These are phyloP conservation scores for Clathrus columnatus DNA, from an alignment of 768 basidiomycete species.

Conservation along the genomic window DNA sequence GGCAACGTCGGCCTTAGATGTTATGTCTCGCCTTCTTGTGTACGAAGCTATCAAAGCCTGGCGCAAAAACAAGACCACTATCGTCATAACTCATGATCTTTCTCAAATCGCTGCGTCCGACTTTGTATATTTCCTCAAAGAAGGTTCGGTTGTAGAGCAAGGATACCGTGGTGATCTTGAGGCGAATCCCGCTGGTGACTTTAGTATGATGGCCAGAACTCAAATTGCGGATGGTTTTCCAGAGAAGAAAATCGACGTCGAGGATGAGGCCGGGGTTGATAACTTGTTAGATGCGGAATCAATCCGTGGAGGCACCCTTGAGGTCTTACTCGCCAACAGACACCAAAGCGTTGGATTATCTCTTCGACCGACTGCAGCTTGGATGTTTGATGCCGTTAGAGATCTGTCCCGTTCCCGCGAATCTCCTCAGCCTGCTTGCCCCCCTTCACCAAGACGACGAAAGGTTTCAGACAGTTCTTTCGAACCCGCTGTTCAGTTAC, in stretches of 20 bases:
- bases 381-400: constrained; percentile 77
- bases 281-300: not conserved
- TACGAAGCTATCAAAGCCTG: constrained; percentile 56
- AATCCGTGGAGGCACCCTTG: constrained; percentile 15
- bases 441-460: constrained; percentile 12
- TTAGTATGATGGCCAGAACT: constrained; percentile 54
- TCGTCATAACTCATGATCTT: constrained; percentile 94
- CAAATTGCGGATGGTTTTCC: constrained; percentile 48
- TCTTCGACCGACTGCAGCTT: constrained; percentile 59
- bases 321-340: constrained; percentile 20
- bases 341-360: constrained; percentile 34
- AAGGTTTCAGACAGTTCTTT: constrained; percentile 12
- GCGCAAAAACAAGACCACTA: constrained; percentile 74
- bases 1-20: constrained; percentile 78
- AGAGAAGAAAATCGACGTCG: constrained; percentile 16
- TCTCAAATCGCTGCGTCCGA: constrained; percentile 66
- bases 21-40: constrained; percentile 77
- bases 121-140: constrained; percentile 88
- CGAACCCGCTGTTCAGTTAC: constrained; percentile 23
- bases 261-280: constrained; percentile 37
- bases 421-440: constrained; percentile 16
- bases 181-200: constrained; percentile 47
- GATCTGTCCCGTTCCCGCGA: constrained; percentile 41
- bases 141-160: constrained; percentile 74
- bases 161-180: constrained; percentile 74